Conservation (phyloP, 768 basidiomycete species). For the Plicaturopsis crispa region DNA sequence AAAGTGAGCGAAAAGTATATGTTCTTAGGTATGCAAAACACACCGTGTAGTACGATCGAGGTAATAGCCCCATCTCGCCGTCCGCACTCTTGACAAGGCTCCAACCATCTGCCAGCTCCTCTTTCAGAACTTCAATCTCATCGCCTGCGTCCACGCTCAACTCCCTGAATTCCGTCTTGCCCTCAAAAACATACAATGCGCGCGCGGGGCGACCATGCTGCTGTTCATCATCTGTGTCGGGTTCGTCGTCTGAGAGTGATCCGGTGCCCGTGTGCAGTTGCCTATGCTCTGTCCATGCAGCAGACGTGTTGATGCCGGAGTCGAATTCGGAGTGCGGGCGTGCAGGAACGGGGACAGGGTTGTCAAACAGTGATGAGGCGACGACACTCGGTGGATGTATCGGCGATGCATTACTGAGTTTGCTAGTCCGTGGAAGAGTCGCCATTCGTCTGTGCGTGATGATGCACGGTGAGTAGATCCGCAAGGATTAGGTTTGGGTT, state of each 20-base stretch:
- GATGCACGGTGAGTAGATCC: too few relatives aligned
- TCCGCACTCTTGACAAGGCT: constrained; percentile 54
- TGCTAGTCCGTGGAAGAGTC: constrained; percentile 26
- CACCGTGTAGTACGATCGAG: constrained; percentile 68
- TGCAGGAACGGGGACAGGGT: constrained; percentile 8
- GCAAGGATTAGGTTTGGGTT: too few relatives aligned
- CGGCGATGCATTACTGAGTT: constrained; percentile 12
- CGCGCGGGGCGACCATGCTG: constrained; percentile 45
- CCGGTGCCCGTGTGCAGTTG: constrained; percentile 31
- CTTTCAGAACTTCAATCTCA: constrained; percentile 60
- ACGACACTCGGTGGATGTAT: too few relatives aligned
- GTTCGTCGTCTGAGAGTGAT: constrained; percentile 52
- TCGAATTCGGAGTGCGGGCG: constrained; percentile 52
- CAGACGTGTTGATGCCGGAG: constrained; percentile 69
- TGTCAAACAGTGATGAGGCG: too few relatives aligned
- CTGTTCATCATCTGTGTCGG: constrained; percentile 23
- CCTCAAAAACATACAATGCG: constrained; percentile 68
- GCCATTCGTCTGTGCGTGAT: constrained; percentile 17
- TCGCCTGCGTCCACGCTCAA: constrained; percentile 64
- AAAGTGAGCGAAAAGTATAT: background rate
- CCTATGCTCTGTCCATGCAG: constrained; percentile 71
- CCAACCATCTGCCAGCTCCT: constrained; percentile 74
- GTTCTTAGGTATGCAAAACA: constrained; percentile 16
- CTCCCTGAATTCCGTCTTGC: constrained; percentile 70
- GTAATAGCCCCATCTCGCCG: constrained; percentile 64